Evolutionary conservation across 257 asterid species (phyloP).

Genomic region (Nicotiana obtusifolia): DNA sequence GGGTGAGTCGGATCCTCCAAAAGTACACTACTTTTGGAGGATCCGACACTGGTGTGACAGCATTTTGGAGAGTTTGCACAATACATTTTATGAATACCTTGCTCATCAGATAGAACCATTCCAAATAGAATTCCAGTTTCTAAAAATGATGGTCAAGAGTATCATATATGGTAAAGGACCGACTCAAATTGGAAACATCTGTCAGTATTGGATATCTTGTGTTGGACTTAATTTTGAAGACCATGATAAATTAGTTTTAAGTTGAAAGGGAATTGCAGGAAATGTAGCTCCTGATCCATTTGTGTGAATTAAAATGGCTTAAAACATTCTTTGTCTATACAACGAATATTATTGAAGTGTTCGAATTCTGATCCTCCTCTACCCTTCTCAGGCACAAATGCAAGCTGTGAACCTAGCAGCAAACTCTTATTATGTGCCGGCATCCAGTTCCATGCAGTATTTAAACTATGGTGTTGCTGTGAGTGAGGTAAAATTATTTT

Average conservation of each 20-base stretch:
- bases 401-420: slow-evolving; percentile 43
- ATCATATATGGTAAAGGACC: neutral
- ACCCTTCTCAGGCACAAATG: slow-evolving; percentile 40
- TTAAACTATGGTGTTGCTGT: slow-evolving; percentile 66
- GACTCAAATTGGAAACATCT: neutral
- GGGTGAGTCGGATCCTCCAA: too few relatives aligned
- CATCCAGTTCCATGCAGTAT: slow-evolving; percentile 27
- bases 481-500: slow-evolving; percentile 47
- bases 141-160: neutral
- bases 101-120: neutral
- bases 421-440: slow-evolving; percentile 49
- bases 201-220: neutral
- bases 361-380: neutral
- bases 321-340: neutral
- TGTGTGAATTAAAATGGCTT: neutral
- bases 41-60: too few relatives aligned
- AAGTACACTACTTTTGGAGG: too few relatives aligned
- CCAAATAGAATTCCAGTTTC: neutral
- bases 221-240: neutral
- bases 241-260: neutral
- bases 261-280: neutral
- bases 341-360: neutral
- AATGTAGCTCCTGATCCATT: neutral
- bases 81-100: neutral
- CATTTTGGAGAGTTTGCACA: too few relatives aligned